Conservation (phyloP, 176 grass and related monocot genomes). For the Melocanna baccifera region DNA sequence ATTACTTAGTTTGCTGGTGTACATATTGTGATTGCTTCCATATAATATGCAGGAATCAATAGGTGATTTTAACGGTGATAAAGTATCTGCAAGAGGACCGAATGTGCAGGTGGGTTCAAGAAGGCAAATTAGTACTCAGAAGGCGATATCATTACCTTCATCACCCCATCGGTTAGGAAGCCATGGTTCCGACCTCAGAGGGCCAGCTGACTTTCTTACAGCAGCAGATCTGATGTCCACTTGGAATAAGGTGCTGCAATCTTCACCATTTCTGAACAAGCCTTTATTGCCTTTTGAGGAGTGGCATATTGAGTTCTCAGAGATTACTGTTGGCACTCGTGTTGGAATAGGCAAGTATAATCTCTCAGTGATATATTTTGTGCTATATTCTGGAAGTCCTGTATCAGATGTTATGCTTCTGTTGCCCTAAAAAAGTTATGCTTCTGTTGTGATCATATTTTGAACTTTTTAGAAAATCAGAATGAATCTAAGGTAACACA, state of each 20-base stretch:
- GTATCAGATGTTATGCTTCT: background rate
- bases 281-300: slow-evolving; percentile 91
- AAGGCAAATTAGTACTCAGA: slow-evolving; percentile 65
- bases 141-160: slow-evolving; percentile 86
- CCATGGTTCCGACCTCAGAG: slow-evolving; percentile 48
- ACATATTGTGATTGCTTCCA: slow-evolving; percentile 5
- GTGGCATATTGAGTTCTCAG: slow-evolving; percentile 91
- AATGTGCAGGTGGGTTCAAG: slow-evolving; percentile 45
- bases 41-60: slow-evolving; percentile 49
- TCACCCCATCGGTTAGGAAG: slow-evolving; percentile 74
- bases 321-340: slow-evolving; percentile 92
- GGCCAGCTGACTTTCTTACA: slow-evolving; percentile 61
- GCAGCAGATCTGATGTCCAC: slow-evolving; percentile 63
- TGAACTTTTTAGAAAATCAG: background rate
- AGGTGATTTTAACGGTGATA: slow-evolving; percentile 42
- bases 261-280: slow-evolving; percentile 76
- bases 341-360: slow-evolving; percentile 86
- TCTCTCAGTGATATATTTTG: slow-evolving; percentile 21
- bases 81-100: slow-evolving; percentile 37
- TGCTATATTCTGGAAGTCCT: slow-evolving; percentile 8
- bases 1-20: slow-evolving; percentile 27
- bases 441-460: background rate
- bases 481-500: slow-evolving; percentile 7
- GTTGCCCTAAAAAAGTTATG: background rate
- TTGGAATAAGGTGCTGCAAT: slow-evolving; percentile 84